phyloP scores from a whole-genome alignment of 2,329 filamentous ascomycete genomes.

The Daldinia eschscholtzii region DNA sequence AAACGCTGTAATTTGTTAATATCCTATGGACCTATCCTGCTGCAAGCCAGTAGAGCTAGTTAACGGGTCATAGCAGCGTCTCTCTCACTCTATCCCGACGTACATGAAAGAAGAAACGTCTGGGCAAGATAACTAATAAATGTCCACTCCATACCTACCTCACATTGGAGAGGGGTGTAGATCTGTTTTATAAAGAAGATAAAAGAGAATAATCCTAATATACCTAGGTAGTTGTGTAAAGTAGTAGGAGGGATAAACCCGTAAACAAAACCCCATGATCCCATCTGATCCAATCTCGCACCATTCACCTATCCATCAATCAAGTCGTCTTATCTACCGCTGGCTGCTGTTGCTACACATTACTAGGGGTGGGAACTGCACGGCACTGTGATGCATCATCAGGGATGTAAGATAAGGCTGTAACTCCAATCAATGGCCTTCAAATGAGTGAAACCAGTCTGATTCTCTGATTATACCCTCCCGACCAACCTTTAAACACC shows the following conservation, averaged over 20 bases:
- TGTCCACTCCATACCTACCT: too few relatives aligned
- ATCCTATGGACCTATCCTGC: constrained; percentile 3
- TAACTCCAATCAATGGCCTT: constrained; percentile 45
- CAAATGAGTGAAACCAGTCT: constrained; percentile 42
- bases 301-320: constrained; percentile 37
- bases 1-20: constrained; percentile 37
- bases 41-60: constrained; percentile 9
- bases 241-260: constrained; percentile 18
- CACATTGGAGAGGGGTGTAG: neutral
- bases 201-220: neutral
- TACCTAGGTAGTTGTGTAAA: constrained; percentile 1
- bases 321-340: constrained; percentile 49
- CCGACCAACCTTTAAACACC: neutral
- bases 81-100: constrained; percentile 6
- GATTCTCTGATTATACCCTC: constrained; percentile 42
- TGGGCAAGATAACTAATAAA: too few relatives aligned
- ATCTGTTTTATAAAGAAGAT: constrained; percentile 9
- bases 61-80: neutral
- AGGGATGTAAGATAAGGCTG: constrained; percentile 52
- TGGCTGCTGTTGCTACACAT: constrained; percentile 26
- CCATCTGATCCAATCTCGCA: constrained; percentile 47
- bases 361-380: constrained; percentile 16
- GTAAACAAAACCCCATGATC: constrained; percentile 25
- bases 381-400: constrained; percentile 38
- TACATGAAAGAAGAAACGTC: constrained; percentile 15